Evolutionary conservation across 139 green algal species (phyloP), one percentile per base, ranked within the genome.

Genomic region (Monoraphidium neglectum): DNA sequence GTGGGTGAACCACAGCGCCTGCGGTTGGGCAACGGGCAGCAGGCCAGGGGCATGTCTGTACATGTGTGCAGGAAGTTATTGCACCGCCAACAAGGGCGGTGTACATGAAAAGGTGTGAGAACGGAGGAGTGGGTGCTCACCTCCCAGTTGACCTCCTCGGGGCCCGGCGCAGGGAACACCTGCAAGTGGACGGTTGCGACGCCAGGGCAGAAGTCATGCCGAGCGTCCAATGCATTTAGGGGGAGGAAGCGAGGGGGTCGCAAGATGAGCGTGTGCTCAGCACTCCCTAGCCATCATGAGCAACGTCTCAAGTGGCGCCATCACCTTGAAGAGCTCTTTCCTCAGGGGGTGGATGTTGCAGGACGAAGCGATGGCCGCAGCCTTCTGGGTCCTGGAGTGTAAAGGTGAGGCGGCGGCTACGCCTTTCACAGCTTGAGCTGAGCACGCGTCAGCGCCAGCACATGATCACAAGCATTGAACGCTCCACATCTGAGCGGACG

Each of bases 81-180:
- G 63, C 69, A 56, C 38, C 57, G 21, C 57, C 57, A 64, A 8
- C 57, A 23, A 8, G 24, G 6, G 26, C 57, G 24, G 26, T 24
- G 26, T 23, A 21, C 21, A 16, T 21, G 51, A 16, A 21, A 59
- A 59, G 16, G 21, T 59, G 51, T 21, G 21, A 21, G 16, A 59
- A 59, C 16, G 16, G 21, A 59, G 51, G 51, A 16, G 21, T n/a
- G n/a, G n/a, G n/a, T n/a, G n/a, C n/a, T n/a, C 43, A 51, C 43
- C 43, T 80, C 28, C 74, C 74, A 80, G 65, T 80, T 80, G 51
- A 80, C 74, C 65, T 80, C 74, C 65, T 80, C 74, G 12, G 74
- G 74, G 0, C 74, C 74, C 8, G 74, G 74, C 16, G 74, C 74
- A 28, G 74, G 65, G 28, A 74, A 51, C 46, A 80, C 74, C 72